A percentile compares a stretch with the other conserved stretches of the same genome.
Conservation (phyloP, 805 yeast species). For the Yamadazyma philogaea region DNA sequence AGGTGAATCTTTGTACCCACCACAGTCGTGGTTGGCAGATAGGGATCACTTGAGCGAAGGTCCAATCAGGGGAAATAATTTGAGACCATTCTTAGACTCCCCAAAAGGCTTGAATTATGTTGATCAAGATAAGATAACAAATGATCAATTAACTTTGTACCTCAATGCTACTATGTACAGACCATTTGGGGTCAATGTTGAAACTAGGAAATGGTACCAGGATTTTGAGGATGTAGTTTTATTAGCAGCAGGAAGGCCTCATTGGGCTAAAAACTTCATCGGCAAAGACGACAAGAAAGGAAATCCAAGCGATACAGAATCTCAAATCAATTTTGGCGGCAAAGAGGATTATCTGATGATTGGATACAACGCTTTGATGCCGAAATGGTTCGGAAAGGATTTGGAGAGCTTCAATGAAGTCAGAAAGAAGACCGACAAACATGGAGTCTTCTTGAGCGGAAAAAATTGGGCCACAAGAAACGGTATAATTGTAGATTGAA, state of each 20-base stretch:
- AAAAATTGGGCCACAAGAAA: constrained; percentile 79
- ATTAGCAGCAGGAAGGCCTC: constrained; percentile 88
- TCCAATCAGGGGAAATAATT: constrained; percentile 77
- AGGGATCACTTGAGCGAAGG: constrained; percentile 62
- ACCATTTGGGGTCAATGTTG: constrained; percentile 78
- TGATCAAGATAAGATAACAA: constrained; percentile 52
- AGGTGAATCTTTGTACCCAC: constrained; percentile 37
- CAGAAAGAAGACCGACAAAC: constrained; percentile 72
- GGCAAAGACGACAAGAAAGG: constrained; percentile 45
- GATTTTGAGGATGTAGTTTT: constrained; percentile 76
- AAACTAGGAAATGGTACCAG: constrained; percentile 76
- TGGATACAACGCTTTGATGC: constrained; percentile 68
- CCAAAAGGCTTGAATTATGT: constrained; percentile 55
- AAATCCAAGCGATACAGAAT: constrained; percentile 34
- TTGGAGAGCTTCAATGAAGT: constrained; percentile 57
- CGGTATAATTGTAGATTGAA: constrained; percentile 49
- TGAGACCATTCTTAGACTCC: constrained; percentile 81
- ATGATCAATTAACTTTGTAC: constrained; percentile 78
- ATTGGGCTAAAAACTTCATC: constrained; percentile 95
- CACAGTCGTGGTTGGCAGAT: constrained; percentile 47
- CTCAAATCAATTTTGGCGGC: constrained; percentile 39
- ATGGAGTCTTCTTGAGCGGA: constrained; percentile 75
- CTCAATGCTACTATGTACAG: constrained; percentile 94
- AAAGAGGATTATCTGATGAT: constrained; percentile 66
- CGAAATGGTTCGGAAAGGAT: constrained; percentile 78